Evolutionary conservation across 2,329 filamentous ascomycete genomes (phyloP).

Genomic region (Penicillium crustosum): DNA sequence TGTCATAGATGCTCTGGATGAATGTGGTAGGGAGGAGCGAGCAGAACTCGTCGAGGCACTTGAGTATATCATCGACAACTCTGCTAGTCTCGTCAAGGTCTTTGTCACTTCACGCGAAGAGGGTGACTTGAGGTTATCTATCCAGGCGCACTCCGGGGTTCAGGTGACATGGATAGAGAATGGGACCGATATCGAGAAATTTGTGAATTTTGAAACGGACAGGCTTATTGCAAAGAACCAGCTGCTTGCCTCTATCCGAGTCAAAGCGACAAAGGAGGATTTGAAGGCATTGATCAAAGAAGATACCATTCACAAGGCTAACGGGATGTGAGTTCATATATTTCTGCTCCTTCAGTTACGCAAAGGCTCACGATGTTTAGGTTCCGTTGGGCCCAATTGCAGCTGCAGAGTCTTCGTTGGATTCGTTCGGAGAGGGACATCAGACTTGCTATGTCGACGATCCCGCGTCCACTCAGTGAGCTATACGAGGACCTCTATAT

Average conservation of each 20-base stretch:
- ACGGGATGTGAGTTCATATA: neutral
- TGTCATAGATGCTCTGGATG: neutral
- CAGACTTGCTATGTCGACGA: neutral
- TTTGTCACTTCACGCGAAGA: neutral
- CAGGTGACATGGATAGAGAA: neutral
- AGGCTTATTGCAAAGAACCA: neutral
- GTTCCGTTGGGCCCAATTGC: neutral
- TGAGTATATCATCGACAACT: neutral
- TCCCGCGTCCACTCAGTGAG: neutral
- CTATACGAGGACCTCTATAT: neutral
- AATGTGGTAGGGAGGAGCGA: neutral
- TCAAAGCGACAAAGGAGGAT: neutral
- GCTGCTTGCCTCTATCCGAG: neutral
- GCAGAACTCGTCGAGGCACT: neutral
- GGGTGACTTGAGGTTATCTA: neutral
- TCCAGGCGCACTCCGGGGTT: neutral
- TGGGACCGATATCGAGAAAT: neutral
- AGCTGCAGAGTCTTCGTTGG: neutral
- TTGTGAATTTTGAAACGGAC: neutral
- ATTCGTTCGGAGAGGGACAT: neutral
- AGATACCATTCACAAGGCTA: neutral
- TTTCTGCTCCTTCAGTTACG: neutral
- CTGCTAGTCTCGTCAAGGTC: neutral
- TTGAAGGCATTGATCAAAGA: neutral
- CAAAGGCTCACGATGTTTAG: neutral